phyloP scores from a whole-genome alignment of 73 alveolate species.

The Stentor roeselii region DNA sequence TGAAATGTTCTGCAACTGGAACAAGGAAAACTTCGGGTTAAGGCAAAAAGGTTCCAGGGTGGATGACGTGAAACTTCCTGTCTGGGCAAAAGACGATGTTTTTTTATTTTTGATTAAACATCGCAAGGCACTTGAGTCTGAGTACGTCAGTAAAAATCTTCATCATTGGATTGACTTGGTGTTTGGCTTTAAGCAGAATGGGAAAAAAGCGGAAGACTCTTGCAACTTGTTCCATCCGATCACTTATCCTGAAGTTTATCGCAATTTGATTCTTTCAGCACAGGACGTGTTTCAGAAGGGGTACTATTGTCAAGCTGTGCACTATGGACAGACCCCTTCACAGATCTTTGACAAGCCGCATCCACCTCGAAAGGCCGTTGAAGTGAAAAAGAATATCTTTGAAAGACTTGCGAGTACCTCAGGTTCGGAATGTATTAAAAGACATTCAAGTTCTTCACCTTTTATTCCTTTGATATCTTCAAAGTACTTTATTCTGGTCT shows the following conservation, averaged over 20 bases:
- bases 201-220: conserved; percentile 71
- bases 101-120: conserved; percentile 78
- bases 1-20: conserved; percentile 54
- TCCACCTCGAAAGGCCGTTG: conserved; percentile 45
- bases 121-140: conserved; percentile 85
- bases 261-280: conserved; percentile 46
- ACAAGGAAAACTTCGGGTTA: conserved; percentile 60
- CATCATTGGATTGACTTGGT: conserved; percentile 85
- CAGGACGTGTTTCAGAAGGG: conserved; percentile 56
- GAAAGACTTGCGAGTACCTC: not conserved
- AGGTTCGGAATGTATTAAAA: not conserved
- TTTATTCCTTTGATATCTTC: not conserved
- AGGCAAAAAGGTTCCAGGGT: conserved; percentile 57
- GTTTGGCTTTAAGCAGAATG: conserved; percentile 79
- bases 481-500: not conserved
- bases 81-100: conserved; percentile 84
- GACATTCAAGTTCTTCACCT: not conserved
- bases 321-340: conserved; percentile 96
- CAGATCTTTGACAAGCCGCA: conserved; percentile 82
- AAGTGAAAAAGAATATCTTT: not conserved
- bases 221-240: conserved; percentile 78
- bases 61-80: conserved; percentile 73
- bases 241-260: conserved; percentile 54
- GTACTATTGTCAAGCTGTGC: conserved; percentile 69
- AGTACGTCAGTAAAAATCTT: conserved; percentile 67